Evolutionary conservation across 371 early-diverging fungal genomes (phyloP).

Genomic region (Mortierella sp.): DNA sequence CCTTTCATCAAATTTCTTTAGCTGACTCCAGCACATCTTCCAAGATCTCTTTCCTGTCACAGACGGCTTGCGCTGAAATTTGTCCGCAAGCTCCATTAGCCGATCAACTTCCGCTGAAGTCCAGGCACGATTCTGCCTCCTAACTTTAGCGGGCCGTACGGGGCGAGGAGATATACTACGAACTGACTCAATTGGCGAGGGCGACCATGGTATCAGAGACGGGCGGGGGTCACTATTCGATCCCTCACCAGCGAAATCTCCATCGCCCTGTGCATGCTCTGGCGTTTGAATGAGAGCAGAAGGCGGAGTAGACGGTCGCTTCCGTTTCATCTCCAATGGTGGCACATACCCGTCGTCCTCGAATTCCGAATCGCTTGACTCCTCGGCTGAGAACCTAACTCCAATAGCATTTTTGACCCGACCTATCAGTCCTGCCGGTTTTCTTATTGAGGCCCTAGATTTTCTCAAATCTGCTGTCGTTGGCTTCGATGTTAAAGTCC

Average conservation of each 20-base stretch:
- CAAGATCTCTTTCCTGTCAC: not conserved
- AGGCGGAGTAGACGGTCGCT: not conserved
- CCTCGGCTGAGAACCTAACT: not conserved
- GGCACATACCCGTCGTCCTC: slow-evolving; percentile 15
- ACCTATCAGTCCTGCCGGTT: not conserved
- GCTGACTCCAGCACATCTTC: slow-evolving; percentile 25
- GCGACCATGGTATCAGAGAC: not conserved
- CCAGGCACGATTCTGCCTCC: slow-evolving; percentile 23
- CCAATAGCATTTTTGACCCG: slow-evolving; percentile 13
- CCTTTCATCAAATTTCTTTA: slow-evolving; percentile 27
- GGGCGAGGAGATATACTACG: not conserved
- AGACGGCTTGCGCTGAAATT: slow-evolving; percentile 6
- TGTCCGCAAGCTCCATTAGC: slow-evolving; percentile 27
- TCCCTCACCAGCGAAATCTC: not conserved
- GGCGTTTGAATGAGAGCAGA: not conserved
- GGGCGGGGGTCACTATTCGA: not conserved
- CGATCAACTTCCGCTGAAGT: slow-evolving; percentile 18
- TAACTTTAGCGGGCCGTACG: not conserved
- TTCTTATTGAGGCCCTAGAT: not conserved
- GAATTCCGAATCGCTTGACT: slow-evolving; percentile 7
- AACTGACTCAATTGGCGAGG: not conserved
- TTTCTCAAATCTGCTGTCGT: not conserved
- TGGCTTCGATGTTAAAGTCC: not conserved
- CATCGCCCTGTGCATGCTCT: not conserved
- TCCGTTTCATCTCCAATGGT: not conserved